Conservation (phyloP, 306 rosid species). For the Prunus persica region DNA sequence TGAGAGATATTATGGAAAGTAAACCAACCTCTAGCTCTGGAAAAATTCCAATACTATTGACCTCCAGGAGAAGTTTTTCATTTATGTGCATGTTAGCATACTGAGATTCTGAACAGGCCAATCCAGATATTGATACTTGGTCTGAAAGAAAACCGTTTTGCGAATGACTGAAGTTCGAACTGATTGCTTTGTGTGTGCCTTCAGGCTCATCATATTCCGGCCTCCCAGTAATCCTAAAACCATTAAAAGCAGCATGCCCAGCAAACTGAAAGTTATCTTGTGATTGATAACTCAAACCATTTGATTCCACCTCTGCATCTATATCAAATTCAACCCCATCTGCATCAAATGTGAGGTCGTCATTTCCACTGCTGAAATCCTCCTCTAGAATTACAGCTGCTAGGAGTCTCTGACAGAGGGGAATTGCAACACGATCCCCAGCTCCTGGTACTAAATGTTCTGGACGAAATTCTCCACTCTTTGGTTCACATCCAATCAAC, state of each 20-base stretch:
- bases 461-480: constrained; percentile 30
- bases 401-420: constrained; percentile 84
- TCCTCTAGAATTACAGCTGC: constrained; percentile 90
- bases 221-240: constrained; percentile 47
- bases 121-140: constrained; percentile 44
- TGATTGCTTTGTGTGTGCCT: constrained; percentile 45
- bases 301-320: constrained; percentile 62
- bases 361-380: constrained; percentile 61
- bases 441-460: constrained; percentile 48
- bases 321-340: constrained; percentile 57
- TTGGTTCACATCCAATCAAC: constrained; percentile 31
- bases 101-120: constrained; percentile 62
- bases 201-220: constrained; percentile 53
- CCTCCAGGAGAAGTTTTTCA: constrained; percentile 87
- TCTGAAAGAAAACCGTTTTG: constrained; percentile 59
- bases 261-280: constrained; percentile 54
- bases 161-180: constrained; percentile 41
- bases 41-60: constrained; percentile 81
- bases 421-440: constrained; percentile 56
- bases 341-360: constrained; percentile 50
- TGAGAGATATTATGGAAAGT: constrained; percentile 11
- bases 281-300: constrained; percentile 45
- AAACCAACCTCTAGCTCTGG: constrained; percentile 71
- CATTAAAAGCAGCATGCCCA: constrained; percentile 60
- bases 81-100: constrained; percentile 64